Percentiles rank a stretch among this genome's conserved stretches.
These are phyloP conservation scores for Fusarium compactum DNA, from an alignment of 2,329 filamentous ascomycete genomes.

Conservation along the genomic window DNA sequence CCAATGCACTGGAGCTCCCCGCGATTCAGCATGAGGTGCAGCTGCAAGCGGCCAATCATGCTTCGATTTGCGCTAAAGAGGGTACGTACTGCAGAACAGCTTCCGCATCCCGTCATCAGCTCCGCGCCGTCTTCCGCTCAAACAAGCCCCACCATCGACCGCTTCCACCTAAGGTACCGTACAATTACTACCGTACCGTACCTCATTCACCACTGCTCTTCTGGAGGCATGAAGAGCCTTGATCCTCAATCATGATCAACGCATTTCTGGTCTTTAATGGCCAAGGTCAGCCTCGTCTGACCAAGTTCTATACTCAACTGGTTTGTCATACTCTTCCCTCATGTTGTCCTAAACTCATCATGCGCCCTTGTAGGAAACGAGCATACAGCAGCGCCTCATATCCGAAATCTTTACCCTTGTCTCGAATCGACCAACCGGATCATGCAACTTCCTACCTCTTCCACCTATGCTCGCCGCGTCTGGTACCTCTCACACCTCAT, in stretches of 20 bases:
- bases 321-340: constrained; percentile 58
- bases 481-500: constrained; percentile 71
- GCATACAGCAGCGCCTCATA: constrained; percentile 95
- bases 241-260: constrained; percentile 82
- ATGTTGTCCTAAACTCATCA: constrained; percentile 14
- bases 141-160: constrained; percentile 41
- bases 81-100: constrained; percentile 39
- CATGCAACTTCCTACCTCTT: constrained; percentile 95
- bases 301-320: constrained; percentile 98
- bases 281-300: constrained; percentile 93
- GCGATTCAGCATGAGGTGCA: constrained; percentile 19
- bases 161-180: constrained; percentile 13
- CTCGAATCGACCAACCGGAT: constrained; percentile 87
- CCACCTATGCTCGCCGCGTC: constrained; percentile 74
- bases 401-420: constrained; percentile 98
- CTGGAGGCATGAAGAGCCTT: constrained; percentile 39
- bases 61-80: background rate
- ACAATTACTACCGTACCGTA: background rate
- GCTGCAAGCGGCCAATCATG: constrained; percentile 28
- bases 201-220: constrained; percentile 3
- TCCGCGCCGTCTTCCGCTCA: constrained; percentile 15
- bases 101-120: constrained; percentile 34
- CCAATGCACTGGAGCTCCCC: constrained; percentile 28
- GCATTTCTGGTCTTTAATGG: constrained; percentile 99
- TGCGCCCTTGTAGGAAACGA: constrained; percentile 79